Conservation (phyloP, 129 eudicot species). For the Kitagawia praeruptora region DNA sequence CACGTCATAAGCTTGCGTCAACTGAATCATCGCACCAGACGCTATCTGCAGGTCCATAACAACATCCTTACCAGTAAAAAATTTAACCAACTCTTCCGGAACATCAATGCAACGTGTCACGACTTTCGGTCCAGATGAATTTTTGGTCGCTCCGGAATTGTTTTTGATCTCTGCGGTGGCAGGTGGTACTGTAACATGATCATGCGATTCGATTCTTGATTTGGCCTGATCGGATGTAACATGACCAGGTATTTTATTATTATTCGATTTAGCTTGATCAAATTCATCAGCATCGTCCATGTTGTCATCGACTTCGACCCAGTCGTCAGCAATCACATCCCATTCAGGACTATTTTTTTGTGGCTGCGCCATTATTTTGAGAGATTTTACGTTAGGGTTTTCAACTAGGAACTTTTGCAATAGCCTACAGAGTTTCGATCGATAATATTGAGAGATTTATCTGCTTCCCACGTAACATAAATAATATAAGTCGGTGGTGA, state of each 20-base stretch:
- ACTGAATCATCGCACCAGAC: neutral
- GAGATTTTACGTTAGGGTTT: neutral
- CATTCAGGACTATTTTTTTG: neutral
- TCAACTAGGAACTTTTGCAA: neutral
- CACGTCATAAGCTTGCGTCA: neutral
- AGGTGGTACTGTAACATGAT: neutral
- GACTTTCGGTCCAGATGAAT: neutral
- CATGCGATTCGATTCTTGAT: neutral
- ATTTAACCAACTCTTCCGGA: neutral
- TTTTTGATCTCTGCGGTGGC: neutral
- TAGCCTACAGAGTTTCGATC: neutral
- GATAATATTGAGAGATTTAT: neutral
- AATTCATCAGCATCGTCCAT: neutral
- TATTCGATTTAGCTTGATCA: too few species aligned
- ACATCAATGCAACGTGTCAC: neutral
- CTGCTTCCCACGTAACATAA: too few species aligned
- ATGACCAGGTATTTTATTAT: too few species aligned
- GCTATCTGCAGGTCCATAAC: neutral
- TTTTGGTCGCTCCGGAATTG: neutral
- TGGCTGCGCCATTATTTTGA: neutral
- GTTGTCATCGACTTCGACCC: neutral
- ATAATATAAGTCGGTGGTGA: too few species aligned
- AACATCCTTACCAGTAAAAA: neutral
- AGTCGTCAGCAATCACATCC: neutral
- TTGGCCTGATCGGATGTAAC: neutral